Base-by-base conservation (phyloP, 1,139 yeast genomes). In the Yamadazyma buinensis region DNA sequence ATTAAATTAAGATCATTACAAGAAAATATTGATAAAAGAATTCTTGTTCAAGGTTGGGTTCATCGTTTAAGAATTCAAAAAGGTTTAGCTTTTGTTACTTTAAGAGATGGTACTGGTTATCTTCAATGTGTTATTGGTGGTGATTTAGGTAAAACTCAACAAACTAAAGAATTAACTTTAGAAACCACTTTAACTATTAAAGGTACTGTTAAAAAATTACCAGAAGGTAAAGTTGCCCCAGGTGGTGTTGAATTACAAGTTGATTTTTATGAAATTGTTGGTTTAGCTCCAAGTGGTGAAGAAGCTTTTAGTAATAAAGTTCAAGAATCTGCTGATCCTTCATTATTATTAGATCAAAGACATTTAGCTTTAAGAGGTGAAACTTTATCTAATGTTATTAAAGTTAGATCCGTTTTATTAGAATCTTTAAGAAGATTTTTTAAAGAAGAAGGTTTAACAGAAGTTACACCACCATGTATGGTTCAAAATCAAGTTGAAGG, bases 401-500 rank as follows among this genome's bases (percentile, higher is more conserved):
- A 84, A 61, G 98, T 94, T 29, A 83, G 99, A 61, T 92, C 97
- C 28, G 67, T 80, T 25, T 72, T 88, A 40, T 68, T 92, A 53
- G 67, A 68, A 34, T 69, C 94, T 23, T 67, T 94, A 51, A 80
- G 99, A 68, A 73, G 77, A 48, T 84, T 84, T 41, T 90, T 75
- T 56, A 69, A 61, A 23, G 94, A 87, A 52, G 90, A 84, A 65
- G 77, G 79, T 27, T 57, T 88, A 38, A 67, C 79, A 30, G 99
- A 94, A 71, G 97, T 94, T 41, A 92, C 97, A 25, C 97, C 98
- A 32, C 99, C 99, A 54, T 90, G 97, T 67, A 90, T 94, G 97
- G 99, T 94, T 39, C 98, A 94, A 68, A 90, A 97, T 29, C 97
- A 92, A 70, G 99, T 94, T 41, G 99, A 94, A 70, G 98, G 99